Percentiles rank a stretch among this genome's conserved stretches.
phyloP scores from a whole-genome alignment of 2,329 filamentous ascomycete genomes.

The Cytospora piceicola region DNA sequence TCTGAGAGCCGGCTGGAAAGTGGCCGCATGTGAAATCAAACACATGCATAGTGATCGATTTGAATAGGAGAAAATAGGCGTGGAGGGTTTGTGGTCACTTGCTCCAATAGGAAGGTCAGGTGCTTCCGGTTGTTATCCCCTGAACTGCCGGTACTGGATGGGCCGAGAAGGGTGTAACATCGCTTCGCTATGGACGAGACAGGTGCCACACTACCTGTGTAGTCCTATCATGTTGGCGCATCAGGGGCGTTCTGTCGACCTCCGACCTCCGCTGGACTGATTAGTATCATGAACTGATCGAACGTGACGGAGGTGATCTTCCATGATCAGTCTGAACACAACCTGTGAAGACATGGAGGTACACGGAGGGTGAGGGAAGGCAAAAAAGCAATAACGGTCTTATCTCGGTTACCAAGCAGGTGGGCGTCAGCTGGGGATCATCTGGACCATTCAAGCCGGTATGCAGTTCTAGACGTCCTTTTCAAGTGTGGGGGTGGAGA shows the following conservation, averaged over 20 bases:
- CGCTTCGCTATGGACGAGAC: neutral
- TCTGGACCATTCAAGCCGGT: neutral
- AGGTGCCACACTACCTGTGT: neutral
- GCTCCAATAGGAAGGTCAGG: slow-evolving; percentile 21
- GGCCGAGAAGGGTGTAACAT: neutral
- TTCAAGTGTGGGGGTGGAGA: neutral
- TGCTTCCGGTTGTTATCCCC: neutral
- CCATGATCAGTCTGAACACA: neutral
- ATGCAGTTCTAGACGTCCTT: neutral
- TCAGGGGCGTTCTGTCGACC: neutral
- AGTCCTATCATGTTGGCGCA: neutral
- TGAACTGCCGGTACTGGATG: neutral
- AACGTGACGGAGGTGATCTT: neutral
- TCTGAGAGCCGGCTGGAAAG: neutral
- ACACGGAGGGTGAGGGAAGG: too few species aligned
- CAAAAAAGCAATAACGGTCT: neutral
- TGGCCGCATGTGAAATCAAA: slow-evolving; percentile 14
- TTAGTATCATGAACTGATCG: neutral
- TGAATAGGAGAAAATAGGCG: neutral
- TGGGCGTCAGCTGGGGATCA: neutral
- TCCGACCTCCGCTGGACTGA: neutral
- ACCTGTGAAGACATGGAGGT: too few species aligned
- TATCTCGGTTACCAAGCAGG: neutral
- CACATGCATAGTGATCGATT: slow-evolving; percentile 1
- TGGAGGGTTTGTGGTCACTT: slow-evolving; percentile 18